These are phyloP conservation scores for Didymella sp. DNA, from an alignment of 2,329 filamentous ascomycete genomes.

Conservation along the genomic window DNA sequence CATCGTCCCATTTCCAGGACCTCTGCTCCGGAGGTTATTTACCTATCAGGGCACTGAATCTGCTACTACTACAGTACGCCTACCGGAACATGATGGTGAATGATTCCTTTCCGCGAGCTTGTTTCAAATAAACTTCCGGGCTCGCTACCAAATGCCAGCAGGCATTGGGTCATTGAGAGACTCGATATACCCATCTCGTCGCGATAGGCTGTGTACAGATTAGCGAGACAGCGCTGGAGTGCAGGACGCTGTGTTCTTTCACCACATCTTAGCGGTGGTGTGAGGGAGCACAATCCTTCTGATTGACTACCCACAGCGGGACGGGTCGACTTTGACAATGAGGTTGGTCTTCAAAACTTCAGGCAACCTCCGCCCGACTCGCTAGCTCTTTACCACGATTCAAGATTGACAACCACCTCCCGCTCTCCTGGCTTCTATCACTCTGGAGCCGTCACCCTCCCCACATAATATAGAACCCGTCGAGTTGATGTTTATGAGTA, in stretches of 20 bases:
- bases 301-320: not conserved
- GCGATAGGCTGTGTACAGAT: not conserved
- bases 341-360: not conserved
- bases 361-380: not conserved
- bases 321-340: not conserved
- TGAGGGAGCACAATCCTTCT: not conserved
- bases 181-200: too few relatives aligned
- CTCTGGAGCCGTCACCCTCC: not conserved
- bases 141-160: not conserved
- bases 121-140: not conserved
- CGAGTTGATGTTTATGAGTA: not conserved
- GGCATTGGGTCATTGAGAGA: not conserved
- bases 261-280: not conserved
- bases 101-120: not conserved
- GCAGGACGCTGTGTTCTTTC: not conserved
- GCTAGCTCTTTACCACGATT: constrained; percentile 9
- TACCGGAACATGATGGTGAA: not conserved
- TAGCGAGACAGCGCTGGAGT: not conserved
- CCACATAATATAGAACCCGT: not conserved
- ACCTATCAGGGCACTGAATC: not conserved
- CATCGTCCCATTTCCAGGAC: not conserved
- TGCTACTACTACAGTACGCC: not conserved
- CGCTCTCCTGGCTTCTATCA: not conserved
- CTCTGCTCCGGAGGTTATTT: not conserved
- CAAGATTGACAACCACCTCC: not conserved